phyloP scores from a whole-genome alignment of 352 stramenopile genomes.

The Pythium aristosporum region DNA sequence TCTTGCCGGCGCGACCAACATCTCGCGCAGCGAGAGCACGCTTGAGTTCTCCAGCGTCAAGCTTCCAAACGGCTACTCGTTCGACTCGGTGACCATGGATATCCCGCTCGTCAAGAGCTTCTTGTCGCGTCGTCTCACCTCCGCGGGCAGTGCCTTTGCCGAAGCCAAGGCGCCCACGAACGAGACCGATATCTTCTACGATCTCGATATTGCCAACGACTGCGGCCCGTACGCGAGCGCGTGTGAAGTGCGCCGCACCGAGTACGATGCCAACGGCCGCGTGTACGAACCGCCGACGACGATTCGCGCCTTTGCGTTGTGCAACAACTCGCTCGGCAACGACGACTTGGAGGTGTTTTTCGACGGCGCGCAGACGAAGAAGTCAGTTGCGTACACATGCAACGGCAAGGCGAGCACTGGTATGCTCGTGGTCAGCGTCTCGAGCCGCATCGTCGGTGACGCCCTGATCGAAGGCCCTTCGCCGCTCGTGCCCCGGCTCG shows the following conservation, averaged over 20 bases:
- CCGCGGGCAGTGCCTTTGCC: background rate
- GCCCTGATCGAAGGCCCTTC: slow-evolving; percentile 25
- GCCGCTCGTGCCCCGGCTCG: slow-evolving; percentile 5
- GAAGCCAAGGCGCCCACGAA: slow-evolving; percentile 1
- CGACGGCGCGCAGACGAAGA: slow-evolving; percentile 9
- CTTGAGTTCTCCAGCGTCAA: slow-evolving; percentile 14
- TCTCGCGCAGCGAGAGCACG: slow-evolving; percentile 16
- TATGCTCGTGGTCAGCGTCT: slow-evolving; percentile 49
- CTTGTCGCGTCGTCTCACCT: slow-evolving; percentile 10
- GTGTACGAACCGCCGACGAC: slow-evolving; percentile 16
- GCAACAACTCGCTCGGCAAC: slow-evolving; percentile 16
- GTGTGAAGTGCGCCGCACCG: slow-evolving; percentile 15
- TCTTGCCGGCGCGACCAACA: slow-evolving; percentile 13
- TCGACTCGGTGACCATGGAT: slow-evolving; percentile 22
- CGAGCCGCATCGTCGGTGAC: slow-evolving; percentile 39
- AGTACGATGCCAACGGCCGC: slow-evolving; percentile 14
- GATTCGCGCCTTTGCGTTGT: slow-evolving; percentile 14
- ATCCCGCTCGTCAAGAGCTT: slow-evolving; percentile 8
- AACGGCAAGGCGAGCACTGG: slow-evolving; percentile 7
- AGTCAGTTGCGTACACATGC: slow-evolving; percentile 31
- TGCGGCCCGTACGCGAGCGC: slow-evolving; percentile 15
- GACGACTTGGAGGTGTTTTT: slow-evolving; percentile 18
- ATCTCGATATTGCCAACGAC: slow-evolving; percentile 22
- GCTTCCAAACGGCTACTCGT: slow-evolving; percentile 11
- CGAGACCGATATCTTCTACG: slow-evolving; percentile 23